A percentile compares a stretch with the other conserved stretches of the same genome.
These are phyloP conservation scores for Casaregolazyma suthepensis DNA, from an alignment of 1,139 yeast species.

Conservation along the genomic window DNA sequence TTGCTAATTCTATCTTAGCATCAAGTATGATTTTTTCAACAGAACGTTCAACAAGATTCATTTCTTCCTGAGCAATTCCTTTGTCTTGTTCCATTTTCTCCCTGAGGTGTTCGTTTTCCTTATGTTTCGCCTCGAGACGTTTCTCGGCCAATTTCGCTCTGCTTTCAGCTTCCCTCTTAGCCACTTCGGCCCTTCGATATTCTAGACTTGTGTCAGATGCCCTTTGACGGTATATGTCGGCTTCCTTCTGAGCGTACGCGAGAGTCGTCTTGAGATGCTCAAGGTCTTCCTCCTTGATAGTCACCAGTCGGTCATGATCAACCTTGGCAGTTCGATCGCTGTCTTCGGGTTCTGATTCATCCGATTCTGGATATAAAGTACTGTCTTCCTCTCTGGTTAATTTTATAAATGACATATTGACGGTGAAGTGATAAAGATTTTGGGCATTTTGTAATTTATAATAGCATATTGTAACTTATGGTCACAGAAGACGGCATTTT, in stretches of 20 bases:
- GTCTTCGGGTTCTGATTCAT: neutral
- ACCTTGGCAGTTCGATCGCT: too few species aligned
- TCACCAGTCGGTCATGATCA: too few species aligned
- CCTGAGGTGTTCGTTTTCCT: neutral
- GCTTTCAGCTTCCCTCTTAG: neutral
- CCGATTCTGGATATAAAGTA: too few species aligned
- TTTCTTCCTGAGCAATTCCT: too few species aligned
- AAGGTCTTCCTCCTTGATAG: neutral
- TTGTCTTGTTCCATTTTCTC: neutral
- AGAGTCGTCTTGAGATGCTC: neutral
- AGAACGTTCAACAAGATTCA: neutral
- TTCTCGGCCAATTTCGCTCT: neutral
- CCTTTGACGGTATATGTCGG: neutral
- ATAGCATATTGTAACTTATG: neutral
- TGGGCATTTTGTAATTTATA: too few species aligned
- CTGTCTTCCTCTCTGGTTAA: neutral
- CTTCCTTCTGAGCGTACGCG: neutral
- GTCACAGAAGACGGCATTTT: neutral
- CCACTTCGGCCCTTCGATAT: neutral
- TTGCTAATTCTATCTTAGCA: neutral
- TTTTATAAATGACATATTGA: neutral
- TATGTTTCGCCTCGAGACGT: neutral
- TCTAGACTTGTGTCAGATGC: neutral
- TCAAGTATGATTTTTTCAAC: neutral
- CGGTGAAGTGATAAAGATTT: too few species aligned